phyloP scores from a whole-genome alignment of 2,329 filamentous ascomycete species.

The Conoideocrella luteorostrata region DNA sequence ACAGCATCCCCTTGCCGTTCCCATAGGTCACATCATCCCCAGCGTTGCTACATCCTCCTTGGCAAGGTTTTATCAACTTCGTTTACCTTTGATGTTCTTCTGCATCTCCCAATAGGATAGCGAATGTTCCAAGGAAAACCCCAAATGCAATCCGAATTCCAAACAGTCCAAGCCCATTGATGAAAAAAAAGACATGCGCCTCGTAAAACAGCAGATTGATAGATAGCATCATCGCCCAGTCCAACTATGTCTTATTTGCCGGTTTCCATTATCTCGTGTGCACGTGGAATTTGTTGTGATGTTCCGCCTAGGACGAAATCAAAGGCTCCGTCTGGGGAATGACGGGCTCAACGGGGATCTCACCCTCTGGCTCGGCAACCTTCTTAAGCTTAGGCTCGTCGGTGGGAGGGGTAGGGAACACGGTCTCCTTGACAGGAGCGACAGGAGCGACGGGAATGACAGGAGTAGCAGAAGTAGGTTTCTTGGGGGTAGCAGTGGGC shows the following conservation, averaged over 20 bases:
- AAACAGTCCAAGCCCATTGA: constrained; percentile 18
- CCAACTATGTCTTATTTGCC: constrained; percentile 16
- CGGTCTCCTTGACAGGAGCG: constrained; percentile 20
- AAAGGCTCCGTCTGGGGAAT: constrained; percentile 22
- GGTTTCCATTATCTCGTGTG: constrained; percentile 17
- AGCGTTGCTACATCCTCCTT: background rate
- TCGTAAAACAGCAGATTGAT: constrained; percentile 20
- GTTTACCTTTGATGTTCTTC: constrained; percentile 8
- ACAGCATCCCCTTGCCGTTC: background rate
- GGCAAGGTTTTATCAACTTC: constrained; percentile 13
- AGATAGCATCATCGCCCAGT: constrained; percentile 18
- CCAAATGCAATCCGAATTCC: constrained; percentile 19
- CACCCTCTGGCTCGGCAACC: constrained; percentile 15
- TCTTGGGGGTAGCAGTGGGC: constrained; percentile 27
- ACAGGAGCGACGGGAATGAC: too few relatives aligned
- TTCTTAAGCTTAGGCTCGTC: constrained; percentile 23
- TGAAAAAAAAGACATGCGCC: constrained; percentile 20
- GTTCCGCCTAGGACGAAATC: constrained; percentile 21
- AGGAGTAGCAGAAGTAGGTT: constrained; percentile 19
- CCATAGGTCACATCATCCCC: background rate
- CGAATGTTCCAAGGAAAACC: constrained; percentile 16
- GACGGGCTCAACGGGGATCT: constrained; percentile 20
- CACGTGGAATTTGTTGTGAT: constrained; percentile 19
- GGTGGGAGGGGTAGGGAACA: constrained; percentile 31
- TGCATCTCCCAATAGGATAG: constrained; percentile 2